Base-by-base conservation (phyloP, 2,329 filamentous ascomycete genomes). In the Neonectria hederae region DNA sequence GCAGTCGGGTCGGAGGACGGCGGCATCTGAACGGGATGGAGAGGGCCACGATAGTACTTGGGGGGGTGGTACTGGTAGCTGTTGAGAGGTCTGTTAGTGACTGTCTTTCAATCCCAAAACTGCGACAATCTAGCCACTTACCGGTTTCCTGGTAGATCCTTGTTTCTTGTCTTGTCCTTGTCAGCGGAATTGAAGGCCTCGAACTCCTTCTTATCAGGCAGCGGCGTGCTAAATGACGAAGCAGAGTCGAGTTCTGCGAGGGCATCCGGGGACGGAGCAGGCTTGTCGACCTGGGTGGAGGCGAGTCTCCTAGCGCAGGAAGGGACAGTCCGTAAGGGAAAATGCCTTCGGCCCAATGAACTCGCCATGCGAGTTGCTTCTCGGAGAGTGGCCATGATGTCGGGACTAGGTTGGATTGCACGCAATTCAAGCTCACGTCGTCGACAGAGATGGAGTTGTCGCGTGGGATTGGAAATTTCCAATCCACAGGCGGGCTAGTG, bases 21-120 rank as follows among this genome's bases (percentile, higher is more conserved):
- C n/a, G 93, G 95, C 63, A 93, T 92, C 82, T 97, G 93, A 75
- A 97, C 89, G 54, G 96, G 96, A 78, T 98, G 94, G 24, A 98
- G 86, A 68, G 94, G 94, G 61, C 96, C 96, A 75, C 95, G 92
- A 80, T 97, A 90, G 86, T 94, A 99, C 82, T 95, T 96, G 68
- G 96, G 96, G 54, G 95, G 91, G 69, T 94, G 93, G 80, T 92
- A 98, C 81, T 97, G 92, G 83, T 98, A 99, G 86, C 95, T 97
- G 66, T 59, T n/a, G 10, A 45, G 24, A n/a, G 24, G 80, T 79
- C 11, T 51, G 35, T 71, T 59, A 70, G 54, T 55, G 40, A 48
- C 45, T 32, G 56, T 14, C 43, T 58, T 32, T 21, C 9, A n/a
- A 22, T 17, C 52, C 5, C 22, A 4, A 3, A 13, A 24, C 24